Percentiles rank a stretch among this genome's conserved stretches.
Conservation (phyloP, 1,284 basidiomycete species). For the Puccinia triticina region DNA sequence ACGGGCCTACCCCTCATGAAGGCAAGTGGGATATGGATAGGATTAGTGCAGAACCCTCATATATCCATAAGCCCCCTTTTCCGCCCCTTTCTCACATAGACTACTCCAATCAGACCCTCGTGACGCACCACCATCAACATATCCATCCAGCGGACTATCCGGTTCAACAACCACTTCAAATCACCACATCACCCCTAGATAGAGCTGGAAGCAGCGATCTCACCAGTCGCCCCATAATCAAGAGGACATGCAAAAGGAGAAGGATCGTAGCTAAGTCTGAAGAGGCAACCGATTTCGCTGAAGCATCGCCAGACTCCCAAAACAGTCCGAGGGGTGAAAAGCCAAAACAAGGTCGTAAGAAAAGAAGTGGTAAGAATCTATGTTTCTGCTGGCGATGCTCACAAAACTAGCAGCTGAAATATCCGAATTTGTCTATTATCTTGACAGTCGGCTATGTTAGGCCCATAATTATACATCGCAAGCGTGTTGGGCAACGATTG, state of each 20-base stretch:
- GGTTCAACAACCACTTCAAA: background rate
- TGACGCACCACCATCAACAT: background rate
- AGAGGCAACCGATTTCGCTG: background rate
- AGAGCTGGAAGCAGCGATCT: background rate
- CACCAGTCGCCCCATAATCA: background rate
- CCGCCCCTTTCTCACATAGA: slow-evolving; percentile 9
- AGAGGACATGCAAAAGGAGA: slow-evolving; percentile 1
- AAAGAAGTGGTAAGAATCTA: slow-evolving; percentile 26
- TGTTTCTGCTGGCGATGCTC: too few species aligned
- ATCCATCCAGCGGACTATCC: background rate
- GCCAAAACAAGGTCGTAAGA: slow-evolving; percentile 46
- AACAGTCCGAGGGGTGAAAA: background rate
- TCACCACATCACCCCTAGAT: background rate
- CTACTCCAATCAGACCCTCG: background rate
- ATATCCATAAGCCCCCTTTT: slow-evolving; percentile 18
- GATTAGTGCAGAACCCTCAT: background rate
- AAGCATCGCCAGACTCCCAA: background rate
- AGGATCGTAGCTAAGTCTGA: background rate
- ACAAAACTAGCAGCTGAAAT: background rate
- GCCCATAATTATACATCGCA: slow-evolving; percentile 42
- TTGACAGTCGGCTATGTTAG: slow-evolving; percentile 37
- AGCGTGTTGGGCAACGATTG: slow-evolving; percentile 37
- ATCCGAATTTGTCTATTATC: background rate
- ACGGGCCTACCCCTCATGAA: background rate
- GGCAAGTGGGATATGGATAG: slow-evolving; percentile 11